Conservation (phyloP, 176 grass and related monocot genomes). For the Hsuehochloa calcarea region DNA sequence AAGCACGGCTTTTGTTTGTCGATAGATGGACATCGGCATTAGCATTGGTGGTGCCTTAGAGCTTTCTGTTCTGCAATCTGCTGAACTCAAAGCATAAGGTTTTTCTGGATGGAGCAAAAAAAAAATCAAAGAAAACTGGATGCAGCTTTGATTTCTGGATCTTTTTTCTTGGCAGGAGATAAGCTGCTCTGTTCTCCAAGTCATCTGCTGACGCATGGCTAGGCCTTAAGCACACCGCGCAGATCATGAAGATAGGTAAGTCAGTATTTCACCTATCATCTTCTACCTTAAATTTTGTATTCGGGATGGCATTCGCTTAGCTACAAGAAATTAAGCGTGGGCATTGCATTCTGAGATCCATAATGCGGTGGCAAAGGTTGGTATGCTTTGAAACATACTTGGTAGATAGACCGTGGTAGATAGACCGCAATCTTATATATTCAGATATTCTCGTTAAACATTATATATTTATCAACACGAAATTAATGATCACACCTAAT, state of each 20-base stretch:
- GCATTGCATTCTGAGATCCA: background rate
- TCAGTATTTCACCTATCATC: background rate
- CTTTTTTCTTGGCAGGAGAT: constrained; percentile 24
- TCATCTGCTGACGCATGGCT: constrained; percentile 32
- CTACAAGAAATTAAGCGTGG: background rate
- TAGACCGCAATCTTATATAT: background rate
- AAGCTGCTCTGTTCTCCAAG: constrained; percentile 18
- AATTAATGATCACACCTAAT: background rate
- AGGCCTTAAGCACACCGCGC: constrained; percentile 26
- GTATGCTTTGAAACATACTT: background rate
- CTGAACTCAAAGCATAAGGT: background rate
- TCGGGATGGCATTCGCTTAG: background rate
- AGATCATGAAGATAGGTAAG: constrained; percentile 55
- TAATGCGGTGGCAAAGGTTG: background rate
- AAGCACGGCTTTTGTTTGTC: constrained; percentile 43
- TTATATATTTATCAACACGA: background rate
- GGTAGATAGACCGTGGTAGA: background rate
- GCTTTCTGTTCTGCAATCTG: constrained; percentile 38
- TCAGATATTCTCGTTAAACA: background rate
- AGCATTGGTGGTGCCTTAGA: background rate
- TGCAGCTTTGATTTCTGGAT: constrained; percentile 35
- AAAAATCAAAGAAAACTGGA: no score
- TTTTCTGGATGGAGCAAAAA: constrained; percentile 14
- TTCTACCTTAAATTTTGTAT: background rate
- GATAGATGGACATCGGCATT: constrained; percentile 38